Evolutionary conservation across 1,284 basidiomycete genomes (phyloP).

Genomic region (Naganishia liquefaciens): DNA sequence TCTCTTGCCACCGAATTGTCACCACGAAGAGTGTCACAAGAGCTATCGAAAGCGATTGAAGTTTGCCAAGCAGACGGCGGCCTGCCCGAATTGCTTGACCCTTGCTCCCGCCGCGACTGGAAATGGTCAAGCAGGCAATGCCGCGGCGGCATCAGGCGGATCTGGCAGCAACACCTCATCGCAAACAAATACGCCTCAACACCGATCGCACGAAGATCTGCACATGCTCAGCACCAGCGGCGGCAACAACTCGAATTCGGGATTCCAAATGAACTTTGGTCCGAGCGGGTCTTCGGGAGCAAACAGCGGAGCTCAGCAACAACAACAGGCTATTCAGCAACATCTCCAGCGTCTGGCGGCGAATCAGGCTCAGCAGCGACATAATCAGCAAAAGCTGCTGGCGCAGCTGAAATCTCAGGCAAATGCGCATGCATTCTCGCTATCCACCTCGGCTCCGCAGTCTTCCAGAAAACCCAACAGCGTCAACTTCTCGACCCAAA

Average conservation of each 20-base stretch:
- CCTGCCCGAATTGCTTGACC: slow-evolving; percentile 52
- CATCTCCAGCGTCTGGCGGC: slow-evolving; percentile 34
- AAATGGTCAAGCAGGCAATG: not conserved
- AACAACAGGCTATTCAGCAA: slow-evolving; percentile 36
- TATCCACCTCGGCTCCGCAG: slow-evolving; percentile 13
- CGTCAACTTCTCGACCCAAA: slow-evolving; percentile 40
- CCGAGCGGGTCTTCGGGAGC: not conserved
- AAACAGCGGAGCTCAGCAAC: slow-evolving; percentile 26
- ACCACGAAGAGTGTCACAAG: slow-evolving; percentile 58
- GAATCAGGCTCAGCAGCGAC: slow-evolving; percentile 34
- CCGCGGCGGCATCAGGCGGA: slow-evolving; percentile 24
- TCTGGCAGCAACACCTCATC: slow-evolving; percentile 40
- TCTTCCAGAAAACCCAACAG: slow-evolving; percentile 21
- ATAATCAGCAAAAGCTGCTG: slow-evolving; percentile 34
- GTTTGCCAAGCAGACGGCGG: slow-evolving; percentile 53
- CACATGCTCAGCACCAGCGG: slow-evolving; percentile 22
- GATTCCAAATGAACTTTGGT: slow-evolving; percentile 14
- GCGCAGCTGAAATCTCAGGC: slow-evolving; percentile 29
- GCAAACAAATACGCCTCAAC: slow-evolving; percentile 35
- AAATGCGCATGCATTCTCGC: slow-evolving; percentile 29
- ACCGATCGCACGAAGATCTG: slow-evolving; percentile 33
- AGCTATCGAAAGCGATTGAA: slow-evolving; percentile 56
- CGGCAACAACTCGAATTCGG: not conserved
- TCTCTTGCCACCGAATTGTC: slow-evolving; percentile 55
- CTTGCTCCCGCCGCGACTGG: slow-evolving; percentile 35